phyloP scores from a whole-genome alignment of 345 rosid species.

The Citrus glauca region DNA sequence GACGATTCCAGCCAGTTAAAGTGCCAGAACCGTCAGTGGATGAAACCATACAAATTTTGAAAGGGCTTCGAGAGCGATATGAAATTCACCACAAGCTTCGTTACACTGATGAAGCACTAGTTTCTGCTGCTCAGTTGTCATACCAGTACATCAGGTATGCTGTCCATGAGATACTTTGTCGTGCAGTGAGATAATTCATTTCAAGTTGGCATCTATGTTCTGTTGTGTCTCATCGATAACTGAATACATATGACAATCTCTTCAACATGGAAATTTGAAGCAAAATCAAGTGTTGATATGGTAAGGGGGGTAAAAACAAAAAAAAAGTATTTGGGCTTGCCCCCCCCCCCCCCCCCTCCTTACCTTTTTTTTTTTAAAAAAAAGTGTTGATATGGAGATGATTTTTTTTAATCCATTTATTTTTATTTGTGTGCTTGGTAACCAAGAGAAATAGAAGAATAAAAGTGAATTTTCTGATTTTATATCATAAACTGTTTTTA shows the following conservation, averaged over 20 bases:
- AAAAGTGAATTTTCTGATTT: not conserved
- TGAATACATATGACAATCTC: not conserved
- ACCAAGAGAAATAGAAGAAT: not conserved
- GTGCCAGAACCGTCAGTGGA: conserved; percentile 98
- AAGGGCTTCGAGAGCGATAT: conserved; percentile 88
- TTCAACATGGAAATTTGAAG: not conserved
- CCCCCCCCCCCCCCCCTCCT: too few species aligned
- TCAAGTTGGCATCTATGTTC: not conserved
- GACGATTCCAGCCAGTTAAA: conserved; percentile 98
- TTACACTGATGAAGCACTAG: conserved; percentile 87
- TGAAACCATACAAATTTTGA: conserved; percentile 87
- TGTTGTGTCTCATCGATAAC: not conserved
- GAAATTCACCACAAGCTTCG: conserved; percentile 99
- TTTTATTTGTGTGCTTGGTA: not conserved
- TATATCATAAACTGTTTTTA: not conserved
- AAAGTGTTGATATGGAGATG: not conserved
- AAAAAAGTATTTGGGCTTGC: too few species aligned
- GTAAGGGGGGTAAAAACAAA: too few species aligned
- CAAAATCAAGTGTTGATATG: not conserved
- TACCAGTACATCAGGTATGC: conserved; percentile 93
- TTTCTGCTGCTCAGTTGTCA: conserved; percentile 87
- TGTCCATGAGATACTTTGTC: not conserved
- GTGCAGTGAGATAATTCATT: not conserved
- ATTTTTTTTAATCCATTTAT: too few species aligned
- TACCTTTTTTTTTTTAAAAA: too few species aligned